phyloP scores from a whole-genome alignment of 768 basidiomycete species.

The Kwoniella dejecticola region DNA sequence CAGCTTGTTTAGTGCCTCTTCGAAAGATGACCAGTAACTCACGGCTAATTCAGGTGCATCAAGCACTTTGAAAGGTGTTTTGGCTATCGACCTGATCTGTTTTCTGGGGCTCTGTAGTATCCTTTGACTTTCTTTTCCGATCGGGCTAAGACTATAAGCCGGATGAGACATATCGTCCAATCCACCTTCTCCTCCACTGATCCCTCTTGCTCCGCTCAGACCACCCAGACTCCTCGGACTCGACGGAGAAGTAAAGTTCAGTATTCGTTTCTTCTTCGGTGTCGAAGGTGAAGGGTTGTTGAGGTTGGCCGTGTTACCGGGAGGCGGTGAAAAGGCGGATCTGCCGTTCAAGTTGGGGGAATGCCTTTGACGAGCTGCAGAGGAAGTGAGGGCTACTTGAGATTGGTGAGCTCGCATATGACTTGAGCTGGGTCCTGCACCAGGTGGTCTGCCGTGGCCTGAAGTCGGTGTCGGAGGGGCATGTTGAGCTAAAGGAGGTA shows the following conservation, averaged over 20 bases:
- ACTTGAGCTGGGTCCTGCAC: constrained; percentile 43
- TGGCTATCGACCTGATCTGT: constrained; percentile 77
- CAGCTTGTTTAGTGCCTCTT: constrained; percentile 1
- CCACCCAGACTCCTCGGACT: constrained; percentile 59
- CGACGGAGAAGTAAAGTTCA: constrained; percentile 52
- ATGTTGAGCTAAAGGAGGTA: constrained; percentile 48
- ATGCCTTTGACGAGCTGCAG: constrained; percentile 19
- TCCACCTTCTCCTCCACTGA: constrained; percentile 23
- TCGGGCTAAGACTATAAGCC: constrained; percentile 86
- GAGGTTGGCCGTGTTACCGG: neutral
- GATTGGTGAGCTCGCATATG: constrained; percentile 43
- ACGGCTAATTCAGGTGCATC: constrained; percentile 91
- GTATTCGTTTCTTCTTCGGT: constrained; percentile 51
- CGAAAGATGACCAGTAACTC: constrained; percentile 23
- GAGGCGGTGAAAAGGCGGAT: constrained; percentile 47
- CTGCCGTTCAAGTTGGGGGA: constrained; percentile 31
- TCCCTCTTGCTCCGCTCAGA: constrained; percentile 30
- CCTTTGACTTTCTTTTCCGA: constrained; percentile 76
- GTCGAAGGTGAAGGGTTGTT: constrained; percentile 43
- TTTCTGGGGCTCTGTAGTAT: constrained; percentile 83
- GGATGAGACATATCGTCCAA: constrained; percentile 85
- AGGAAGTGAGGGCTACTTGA: constrained; percentile 39
- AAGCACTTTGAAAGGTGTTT: constrained; percentile 93
- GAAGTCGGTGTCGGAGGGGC: constrained; percentile 50
- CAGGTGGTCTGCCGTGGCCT: constrained; percentile 46